These are phyloP conservation scores for Carex cristatella DNA, from an alignment of 176 grass and related monocot genomes.

Conservation along the genomic window DNA sequence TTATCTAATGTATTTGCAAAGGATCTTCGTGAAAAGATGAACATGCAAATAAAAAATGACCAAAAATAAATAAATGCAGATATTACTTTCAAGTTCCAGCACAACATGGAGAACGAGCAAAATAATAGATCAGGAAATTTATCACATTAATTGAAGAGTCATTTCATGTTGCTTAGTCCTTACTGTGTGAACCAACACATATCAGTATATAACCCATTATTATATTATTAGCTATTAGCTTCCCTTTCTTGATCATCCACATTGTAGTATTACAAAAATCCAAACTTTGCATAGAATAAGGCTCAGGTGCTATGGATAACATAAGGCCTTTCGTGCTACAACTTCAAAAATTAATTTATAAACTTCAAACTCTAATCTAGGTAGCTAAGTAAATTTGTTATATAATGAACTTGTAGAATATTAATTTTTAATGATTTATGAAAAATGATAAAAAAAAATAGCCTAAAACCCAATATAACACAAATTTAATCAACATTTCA, in stretches of 20 bases:
- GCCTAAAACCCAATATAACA: no score
- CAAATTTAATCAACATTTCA: no score
- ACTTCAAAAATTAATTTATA: no score
- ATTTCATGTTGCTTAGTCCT: not conserved
- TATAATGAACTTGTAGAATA: no score
- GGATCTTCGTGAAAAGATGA: not conserved
- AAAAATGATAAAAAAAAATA: no score
- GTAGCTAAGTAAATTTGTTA: no score
- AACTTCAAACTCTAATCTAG: no score
- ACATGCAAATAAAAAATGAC: not conserved
- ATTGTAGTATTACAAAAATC: not conserved
- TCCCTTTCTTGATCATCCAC: not conserved
- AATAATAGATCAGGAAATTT: not conserved
- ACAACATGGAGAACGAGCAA: not conserved
- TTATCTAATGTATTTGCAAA: not conserved
- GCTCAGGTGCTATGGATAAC: no score
- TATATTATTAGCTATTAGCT: not conserved
- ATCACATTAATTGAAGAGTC: not conserved
- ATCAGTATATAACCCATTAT: not conserved
- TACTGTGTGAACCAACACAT: not conserved
- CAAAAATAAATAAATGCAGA: not conserved
- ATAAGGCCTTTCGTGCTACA: no score
- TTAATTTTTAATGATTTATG: no score
- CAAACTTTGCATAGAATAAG: no score
- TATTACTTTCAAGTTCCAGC: not conserved